phyloP scores from a whole-genome alignment of 768 basidiomycete genomes.

The Bullera alba region DNA sequence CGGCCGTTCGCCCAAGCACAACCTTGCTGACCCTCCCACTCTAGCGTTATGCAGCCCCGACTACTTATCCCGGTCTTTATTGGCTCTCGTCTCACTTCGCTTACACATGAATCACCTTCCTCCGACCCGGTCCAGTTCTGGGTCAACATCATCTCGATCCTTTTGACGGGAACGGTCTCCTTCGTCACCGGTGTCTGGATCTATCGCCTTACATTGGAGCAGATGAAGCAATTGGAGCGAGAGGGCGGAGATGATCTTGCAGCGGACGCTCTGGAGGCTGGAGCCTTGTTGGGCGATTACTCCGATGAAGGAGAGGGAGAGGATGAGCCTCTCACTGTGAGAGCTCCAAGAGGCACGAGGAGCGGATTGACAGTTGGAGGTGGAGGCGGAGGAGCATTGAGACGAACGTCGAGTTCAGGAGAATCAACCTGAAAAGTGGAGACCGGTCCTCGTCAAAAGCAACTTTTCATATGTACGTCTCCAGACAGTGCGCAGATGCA shows the following conservation, averaged over 20 bases:
- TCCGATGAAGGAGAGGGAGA: constrained; percentile 10
- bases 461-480: too few relatives aligned
- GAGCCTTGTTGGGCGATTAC: constrained; percentile 34
- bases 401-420: constrained; percentile 1
- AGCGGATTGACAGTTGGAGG: neutral
- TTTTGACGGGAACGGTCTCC: constrained; percentile 23
- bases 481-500: neutral
- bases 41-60: constrained; percentile 34
- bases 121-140: constrained; percentile 37
- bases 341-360: neutral
- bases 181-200: constrained; percentile 36
- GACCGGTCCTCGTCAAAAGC: too few relatives aligned
- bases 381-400: neutral
- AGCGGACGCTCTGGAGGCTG: constrained; percentile 37
- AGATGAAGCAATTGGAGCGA: constrained; percentile 37
- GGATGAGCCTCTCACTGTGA: neutral
- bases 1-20: neutral
- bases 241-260: constrained; percentile 25
- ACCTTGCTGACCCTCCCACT: neutral
- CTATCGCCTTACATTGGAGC: constrained; percentile 38
- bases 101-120: constrained; percentile 20
- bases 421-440: too few relatives aligned
- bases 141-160: constrained; percentile 41
- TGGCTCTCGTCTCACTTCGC: constrained; percentile 43
- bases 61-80: constrained; percentile 44